Base-by-base conservation (phyloP, 805 yeast species). In the Myxozyma vanderwaltii region DNA sequence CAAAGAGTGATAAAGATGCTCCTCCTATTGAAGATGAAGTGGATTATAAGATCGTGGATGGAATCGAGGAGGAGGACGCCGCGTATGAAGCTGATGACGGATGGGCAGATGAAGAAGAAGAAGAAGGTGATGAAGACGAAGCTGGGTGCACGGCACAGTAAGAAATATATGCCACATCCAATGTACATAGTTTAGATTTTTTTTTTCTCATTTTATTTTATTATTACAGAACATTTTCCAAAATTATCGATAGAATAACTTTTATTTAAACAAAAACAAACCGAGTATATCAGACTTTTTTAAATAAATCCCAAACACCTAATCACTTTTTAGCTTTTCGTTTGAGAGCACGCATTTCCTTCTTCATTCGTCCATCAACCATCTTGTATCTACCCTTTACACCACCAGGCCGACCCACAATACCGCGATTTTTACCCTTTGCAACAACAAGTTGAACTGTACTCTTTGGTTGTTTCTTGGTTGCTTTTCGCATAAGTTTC, bases 331-430 rank as follows among this genome's bases (percentile, higher is more conserved):
- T 94, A 26, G 90, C 88, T 67, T 91, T 89, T 73, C 98, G 85
- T 71, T 82, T 86, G 71, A 92, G 79, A 13, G 98, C 97, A 67
- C 99, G 81, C 80, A 88, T 91, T 77, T 94, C 99, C 74, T 94
- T 94, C 88, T 94, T 94, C 87, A 90, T 79, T 21, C 86, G 89
- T 80, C 98, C 98, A 76, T 94, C 99, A 68, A 94, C 98, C 99
- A 94, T 94, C 86, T 89, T 94, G 79, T 94, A 94, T 74, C 89
- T 91, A 76, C 99, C 99, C 75, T 86, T 90, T 67, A 94, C 84
- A 74, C 99, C 99, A 77, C 84, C 87, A 43, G 99, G 99, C 78
- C 99, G 87, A 56, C 99, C 99, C 67, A 88, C 79, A 53, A 91
- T 76, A 59, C 96, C 96, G 73, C 79, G 88, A 75, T 94, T 91